A percentile compares a stretch with the other conserved stretches of the same genome.
phyloP scores from a whole-genome alignment of 306 rosid species.

The Malus fusca region DNA sequence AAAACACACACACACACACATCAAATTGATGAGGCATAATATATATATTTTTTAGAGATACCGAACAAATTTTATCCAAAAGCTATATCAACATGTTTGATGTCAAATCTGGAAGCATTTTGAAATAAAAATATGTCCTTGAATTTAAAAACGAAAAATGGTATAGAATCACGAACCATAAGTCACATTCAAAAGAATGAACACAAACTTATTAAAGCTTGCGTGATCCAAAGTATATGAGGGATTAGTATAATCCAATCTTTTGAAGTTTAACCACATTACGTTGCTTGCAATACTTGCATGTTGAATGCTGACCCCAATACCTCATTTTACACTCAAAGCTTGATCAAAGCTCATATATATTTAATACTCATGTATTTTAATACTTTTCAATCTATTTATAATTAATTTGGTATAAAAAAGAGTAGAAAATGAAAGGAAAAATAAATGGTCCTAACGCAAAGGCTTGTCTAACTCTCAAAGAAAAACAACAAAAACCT shows the following conservation, averaged over 20 bases:
- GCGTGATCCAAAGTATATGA: not conserved
- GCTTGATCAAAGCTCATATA: not conserved
- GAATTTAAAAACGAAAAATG: not conserved
- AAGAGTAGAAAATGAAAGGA: too few relatives aligned
- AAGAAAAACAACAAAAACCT: too few relatives aligned
- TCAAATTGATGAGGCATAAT: not conserved
- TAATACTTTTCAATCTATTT: too few relatives aligned
- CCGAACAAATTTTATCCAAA: too few relatives aligned
- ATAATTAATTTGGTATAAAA: too few relatives aligned
- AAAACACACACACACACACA: not conserved
- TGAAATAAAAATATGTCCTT: not conserved
- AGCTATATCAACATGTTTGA: too few relatives aligned
- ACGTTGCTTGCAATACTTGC: conserved; percentile 1
- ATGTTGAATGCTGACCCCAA: not conserved
- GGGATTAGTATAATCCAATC: not conserved
- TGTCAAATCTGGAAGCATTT: too few relatives aligned
- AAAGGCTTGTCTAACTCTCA: too few relatives aligned
- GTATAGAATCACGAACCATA: not conserved
- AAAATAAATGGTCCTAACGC: too few relatives aligned
- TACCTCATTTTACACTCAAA: conserved; percentile 11
- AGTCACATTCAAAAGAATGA: not conserved
- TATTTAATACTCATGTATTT: too few relatives aligned
- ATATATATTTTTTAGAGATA: too few relatives aligned
- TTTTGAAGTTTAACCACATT: not conserved
- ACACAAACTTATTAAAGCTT: not conserved